A percentile compares a stretch with the other conserved stretches of the same genome.
phyloP scores from a whole-genome alignment of 257 asterid genomes.

The Linaria vulgaris region DNA sequence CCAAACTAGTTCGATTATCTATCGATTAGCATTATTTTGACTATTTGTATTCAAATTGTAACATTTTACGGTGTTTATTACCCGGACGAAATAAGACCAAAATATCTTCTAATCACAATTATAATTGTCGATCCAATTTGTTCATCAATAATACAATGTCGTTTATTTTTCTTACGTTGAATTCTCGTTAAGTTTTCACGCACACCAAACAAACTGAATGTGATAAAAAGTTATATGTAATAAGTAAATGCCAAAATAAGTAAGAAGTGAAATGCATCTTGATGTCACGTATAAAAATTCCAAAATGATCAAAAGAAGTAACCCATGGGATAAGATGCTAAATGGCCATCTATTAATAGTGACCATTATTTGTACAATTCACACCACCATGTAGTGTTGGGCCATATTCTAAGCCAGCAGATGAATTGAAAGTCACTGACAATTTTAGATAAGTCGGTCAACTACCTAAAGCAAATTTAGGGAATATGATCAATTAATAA shows the following conservation, averaged over 20 bases:
- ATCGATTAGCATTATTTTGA: no score
- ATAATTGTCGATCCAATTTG: no score
- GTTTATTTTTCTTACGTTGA: no score
- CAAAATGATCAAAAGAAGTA: conserved; percentile 7
- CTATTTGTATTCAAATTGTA: no score
- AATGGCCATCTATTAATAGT: conserved; percentile 22
- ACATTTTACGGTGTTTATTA: no score
- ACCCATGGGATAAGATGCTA: conserved; percentile 20
- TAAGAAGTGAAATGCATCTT: conserved; percentile 17
- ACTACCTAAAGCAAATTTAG: conserved; percentile 2
- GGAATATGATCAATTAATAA: not conserved
- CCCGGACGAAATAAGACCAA: no score
- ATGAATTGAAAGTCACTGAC: not conserved
- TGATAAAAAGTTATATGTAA: not conserved
- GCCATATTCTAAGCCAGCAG: conserved; percentile 15
- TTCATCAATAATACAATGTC: no score
- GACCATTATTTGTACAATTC: conserved; percentile 5
- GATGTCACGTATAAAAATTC: not conserved
- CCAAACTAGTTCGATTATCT: no score
- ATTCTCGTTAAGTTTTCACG: no score
- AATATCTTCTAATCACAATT: no score
- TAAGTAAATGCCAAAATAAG: not conserved
- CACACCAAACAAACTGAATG: no score
- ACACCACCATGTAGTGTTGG: conserved; percentile 13
- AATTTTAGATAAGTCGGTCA: conserved; percentile 6